These are phyloP conservation scores for Pythium sp. DNA, from an alignment of 352 stramenopile species.

Conservation along the genomic window DNA sequence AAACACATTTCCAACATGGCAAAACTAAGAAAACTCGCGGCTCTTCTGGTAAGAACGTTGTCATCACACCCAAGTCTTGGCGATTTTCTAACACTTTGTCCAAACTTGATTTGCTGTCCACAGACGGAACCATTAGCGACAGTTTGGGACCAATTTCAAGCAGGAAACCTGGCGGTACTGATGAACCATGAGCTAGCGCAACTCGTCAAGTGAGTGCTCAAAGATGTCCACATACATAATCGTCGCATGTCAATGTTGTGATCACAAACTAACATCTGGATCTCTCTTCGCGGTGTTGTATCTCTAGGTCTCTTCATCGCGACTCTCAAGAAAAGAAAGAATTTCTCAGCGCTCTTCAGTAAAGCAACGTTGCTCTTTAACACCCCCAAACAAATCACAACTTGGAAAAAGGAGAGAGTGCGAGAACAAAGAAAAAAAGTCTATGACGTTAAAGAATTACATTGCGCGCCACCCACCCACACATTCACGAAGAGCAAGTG, in stretches of 20 bases:
- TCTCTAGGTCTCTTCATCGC: constrained; percentile 50
- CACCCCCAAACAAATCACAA: not conserved
- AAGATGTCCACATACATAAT: too few relatives aligned
- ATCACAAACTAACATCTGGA: constrained; percentile 1
- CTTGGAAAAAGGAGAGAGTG: not conserved
- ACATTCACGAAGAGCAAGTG: not conserved
- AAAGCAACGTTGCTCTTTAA: not conserved
- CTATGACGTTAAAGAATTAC: constrained; percentile 13
- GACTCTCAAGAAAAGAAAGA: constrained; percentile 55
- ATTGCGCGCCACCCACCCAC: not conserved
- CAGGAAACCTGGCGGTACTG: constrained; percentile 39
- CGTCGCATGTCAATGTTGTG: too few relatives aligned
- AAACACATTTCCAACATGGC: constrained; percentile 46
- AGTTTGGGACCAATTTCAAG: constrained; percentile 53
- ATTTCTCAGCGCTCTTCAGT: constrained; percentile 33
- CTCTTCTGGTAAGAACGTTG: constrained; percentile 42
- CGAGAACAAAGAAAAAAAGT: constrained; percentile 3
- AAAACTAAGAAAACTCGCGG: constrained; percentile 47
- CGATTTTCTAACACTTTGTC: not conserved
- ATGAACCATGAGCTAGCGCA: constrained; percentile 38
- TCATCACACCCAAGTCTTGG: not conserved
- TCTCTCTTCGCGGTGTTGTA: not conserved
- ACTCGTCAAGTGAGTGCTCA: constrained; percentile 41
- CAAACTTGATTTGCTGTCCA: constrained; percentile 14
- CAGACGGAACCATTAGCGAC: constrained; percentile 62